Evolutionary conservation across 139 green algal species (phyloP).

Genomic region (Ulvella scutata): DNA sequence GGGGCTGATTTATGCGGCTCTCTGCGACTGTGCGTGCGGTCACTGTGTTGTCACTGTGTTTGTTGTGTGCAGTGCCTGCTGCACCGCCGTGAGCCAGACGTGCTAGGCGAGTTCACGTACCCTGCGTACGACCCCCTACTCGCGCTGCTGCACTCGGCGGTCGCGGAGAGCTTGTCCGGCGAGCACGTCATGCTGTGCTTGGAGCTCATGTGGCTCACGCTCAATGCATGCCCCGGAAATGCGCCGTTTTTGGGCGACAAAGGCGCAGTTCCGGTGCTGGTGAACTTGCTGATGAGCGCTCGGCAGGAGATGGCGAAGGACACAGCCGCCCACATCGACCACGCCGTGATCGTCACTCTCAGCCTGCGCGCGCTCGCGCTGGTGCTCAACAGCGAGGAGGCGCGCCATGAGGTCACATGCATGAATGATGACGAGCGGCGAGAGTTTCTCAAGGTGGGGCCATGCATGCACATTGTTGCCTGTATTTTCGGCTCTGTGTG

Average conservation of each 20-base stretch:
- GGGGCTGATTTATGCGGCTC: no score
- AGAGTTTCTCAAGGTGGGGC: no score
- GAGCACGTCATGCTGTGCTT: neutral
- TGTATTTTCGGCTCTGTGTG: no score
- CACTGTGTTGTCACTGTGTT: no score
- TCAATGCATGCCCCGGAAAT: neutral
- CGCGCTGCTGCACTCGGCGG: neutral
- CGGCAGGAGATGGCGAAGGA: neutral
- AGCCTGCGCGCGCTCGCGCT: neutral
- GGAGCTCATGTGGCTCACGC: neutral
- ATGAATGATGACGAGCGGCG: neutral
- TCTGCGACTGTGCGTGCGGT: no score
- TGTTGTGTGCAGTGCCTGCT: no score
- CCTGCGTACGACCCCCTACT: slow-evolving; percentile 1
- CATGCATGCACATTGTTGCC: no score
- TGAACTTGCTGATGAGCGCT: neutral
- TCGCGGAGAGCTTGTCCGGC: neutral
- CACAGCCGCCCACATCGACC: neutral
- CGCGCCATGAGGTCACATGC: neutral
- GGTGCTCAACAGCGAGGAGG: neutral
- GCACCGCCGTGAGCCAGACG: slow-evolving; percentile 1
- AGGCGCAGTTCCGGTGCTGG: neutral
- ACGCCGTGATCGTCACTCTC: neutral
- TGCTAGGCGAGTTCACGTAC: neutral
- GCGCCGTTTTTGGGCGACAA: neutral